phyloP scores from a whole-genome alignment of 768 basidiomycete genomes.

The Peribolospora kevripleyi region DNA sequence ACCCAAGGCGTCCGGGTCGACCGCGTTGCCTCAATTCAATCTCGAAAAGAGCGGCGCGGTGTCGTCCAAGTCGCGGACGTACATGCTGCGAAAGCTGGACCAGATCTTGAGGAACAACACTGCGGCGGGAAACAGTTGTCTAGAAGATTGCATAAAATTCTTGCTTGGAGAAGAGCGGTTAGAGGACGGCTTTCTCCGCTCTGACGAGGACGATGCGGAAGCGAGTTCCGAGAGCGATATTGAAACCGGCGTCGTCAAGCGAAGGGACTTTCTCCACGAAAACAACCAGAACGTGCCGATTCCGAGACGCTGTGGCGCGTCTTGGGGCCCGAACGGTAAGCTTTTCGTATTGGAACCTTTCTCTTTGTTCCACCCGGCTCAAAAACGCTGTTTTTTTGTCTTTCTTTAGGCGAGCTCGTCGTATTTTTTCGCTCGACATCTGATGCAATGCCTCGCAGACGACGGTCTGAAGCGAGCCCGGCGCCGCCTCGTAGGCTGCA shows the following conservation, averaged over 20 bases:
- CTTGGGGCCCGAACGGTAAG: neutral
- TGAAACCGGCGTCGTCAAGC: neutral
- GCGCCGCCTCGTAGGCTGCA: no score
- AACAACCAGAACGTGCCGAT: slow-evolving; percentile 10
- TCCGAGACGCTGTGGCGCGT: slow-evolving; percentile 6
- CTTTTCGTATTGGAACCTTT: no score
- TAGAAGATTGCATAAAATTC: slow-evolving; percentile 15
- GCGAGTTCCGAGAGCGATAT: slow-evolving; percentile 7
- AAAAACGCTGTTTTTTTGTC: neutral
- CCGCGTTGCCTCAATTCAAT: slow-evolving; percentile 47
- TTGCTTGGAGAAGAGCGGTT: slow-evolving; percentile 15
- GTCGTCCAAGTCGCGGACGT: slow-evolving; percentile 47
- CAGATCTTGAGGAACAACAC: slow-evolving; percentile 33
- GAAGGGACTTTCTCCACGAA: slow-evolving; percentile 1
- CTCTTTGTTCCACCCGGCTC: no score
- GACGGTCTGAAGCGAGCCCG: no score
- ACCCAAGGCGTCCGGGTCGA: slow-evolving; percentile 30
- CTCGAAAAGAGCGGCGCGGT: slow-evolving; percentile 64
- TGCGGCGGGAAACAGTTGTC: slow-evolving; percentile 15
- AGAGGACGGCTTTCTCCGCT: slow-evolving; percentile 6
- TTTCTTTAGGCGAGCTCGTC: slow-evolving; percentile 7
- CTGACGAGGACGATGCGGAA: slow-evolving; percentile 10
- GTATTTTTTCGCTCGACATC: slow-evolving; percentile 12
- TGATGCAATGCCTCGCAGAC: slow-evolving; percentile 1
- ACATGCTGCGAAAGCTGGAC: slow-evolving; percentile 51